Conservation (phyloP, 1,284 basidiomycete genomes). For the Cutaneotrichosporon mucoides region DNA sequence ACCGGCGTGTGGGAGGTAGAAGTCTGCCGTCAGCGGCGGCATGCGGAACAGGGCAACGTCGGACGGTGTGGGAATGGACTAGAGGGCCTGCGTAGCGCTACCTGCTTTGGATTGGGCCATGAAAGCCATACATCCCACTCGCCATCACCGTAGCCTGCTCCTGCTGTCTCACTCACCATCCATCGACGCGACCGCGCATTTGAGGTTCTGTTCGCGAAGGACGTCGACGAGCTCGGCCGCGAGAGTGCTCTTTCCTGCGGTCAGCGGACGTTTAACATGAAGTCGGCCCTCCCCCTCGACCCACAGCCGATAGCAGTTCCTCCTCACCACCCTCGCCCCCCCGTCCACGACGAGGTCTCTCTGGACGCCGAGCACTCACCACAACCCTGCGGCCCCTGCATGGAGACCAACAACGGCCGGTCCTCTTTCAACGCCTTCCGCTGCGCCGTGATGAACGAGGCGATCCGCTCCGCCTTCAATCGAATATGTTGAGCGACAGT, state of each 20-base stretch:
- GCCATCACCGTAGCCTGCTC: too few relatives aligned
- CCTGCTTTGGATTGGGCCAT: too few relatives aligned
- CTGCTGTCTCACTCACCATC: too few relatives aligned
- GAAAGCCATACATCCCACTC: too few relatives aligned
- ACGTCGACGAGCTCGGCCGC: constrained; percentile 14
- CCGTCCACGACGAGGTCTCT: too few relatives aligned
- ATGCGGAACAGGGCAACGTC: too few relatives aligned
- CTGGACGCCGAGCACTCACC: constrained; percentile 6
- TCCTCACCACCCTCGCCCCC: too few relatives aligned
- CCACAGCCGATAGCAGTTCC: too few relatives aligned
- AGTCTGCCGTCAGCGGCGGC: constrained; percentile 26
- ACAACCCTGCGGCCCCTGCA: constrained; percentile 22
- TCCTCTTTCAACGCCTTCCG: background rate
- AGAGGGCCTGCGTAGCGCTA: too few relatives aligned
- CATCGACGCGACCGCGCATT: constrained; percentile 21
- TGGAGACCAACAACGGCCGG: constrained; percentile 15
- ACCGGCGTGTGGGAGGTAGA: constrained; percentile 34
- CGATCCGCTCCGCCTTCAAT: constrained; percentile 8
- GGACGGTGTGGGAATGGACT: too few relatives aligned
- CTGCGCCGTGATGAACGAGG: constrained; percentile 1
- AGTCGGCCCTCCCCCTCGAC: too few relatives aligned
- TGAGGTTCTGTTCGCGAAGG: constrained; percentile 4
- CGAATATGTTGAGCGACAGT: constrained; percentile 1
- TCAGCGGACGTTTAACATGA: background rate
- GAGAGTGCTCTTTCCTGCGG: constrained; percentile 20